phyloP scores from a whole-genome alignment of 2,329 filamentous ascomycete species.

The Paecilomyces fulvus region DNA sequence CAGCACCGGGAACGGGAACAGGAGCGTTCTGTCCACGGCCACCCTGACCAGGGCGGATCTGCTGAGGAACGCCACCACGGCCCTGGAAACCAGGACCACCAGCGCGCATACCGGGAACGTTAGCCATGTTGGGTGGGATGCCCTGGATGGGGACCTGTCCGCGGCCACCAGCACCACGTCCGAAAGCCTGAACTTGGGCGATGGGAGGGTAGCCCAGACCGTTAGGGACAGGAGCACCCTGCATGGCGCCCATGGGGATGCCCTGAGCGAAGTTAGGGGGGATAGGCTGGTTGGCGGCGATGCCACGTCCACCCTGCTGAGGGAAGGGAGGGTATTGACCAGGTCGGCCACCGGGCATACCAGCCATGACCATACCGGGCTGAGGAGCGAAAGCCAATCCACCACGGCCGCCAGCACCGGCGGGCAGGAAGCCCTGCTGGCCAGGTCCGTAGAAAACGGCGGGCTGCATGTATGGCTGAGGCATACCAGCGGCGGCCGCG shows the following conservation, averaged over 20 bases:
- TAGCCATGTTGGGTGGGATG: constrained; percentile 63
- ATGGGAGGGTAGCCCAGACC: constrained; percentile 72
- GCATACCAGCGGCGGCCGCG: constrained; percentile 80
- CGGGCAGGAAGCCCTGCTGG: constrained; percentile 48
- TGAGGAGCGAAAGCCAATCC: constrained; percentile 54
- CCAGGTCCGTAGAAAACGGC: constrained; percentile 88
- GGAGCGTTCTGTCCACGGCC: constrained; percentile 35
- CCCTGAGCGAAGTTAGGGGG: constrained; percentile 76
- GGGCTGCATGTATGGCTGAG: constrained; percentile 72
- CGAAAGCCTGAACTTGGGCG: constrained; percentile 68
- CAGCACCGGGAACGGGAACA: constrained; percentile 28
- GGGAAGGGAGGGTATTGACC: constrained; percentile 79
- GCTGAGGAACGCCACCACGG: constrained; percentile 36
- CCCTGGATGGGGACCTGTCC: constrained; percentile 61
- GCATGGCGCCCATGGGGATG: constrained; percentile 51
- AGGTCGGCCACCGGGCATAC: constrained; percentile 70
- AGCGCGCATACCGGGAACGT: constrained; percentile 35
- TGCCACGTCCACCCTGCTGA: constrained; percentile 81
- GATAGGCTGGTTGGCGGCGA: constrained; percentile 63
- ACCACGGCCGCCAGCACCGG: constrained; percentile 44
- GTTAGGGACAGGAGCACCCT: constrained; percentile 59
- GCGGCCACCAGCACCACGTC: constrained; percentile 60
- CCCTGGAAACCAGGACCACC: constrained; percentile 37
- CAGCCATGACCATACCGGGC: constrained; percentile 50
- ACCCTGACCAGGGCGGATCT: constrained; percentile 34